A percentile compares a stretch with the other conserved stretches of the same genome.
Conservation (phyloP, 768 basidiomycete species). For the Boletus sensibilis region DNA sequence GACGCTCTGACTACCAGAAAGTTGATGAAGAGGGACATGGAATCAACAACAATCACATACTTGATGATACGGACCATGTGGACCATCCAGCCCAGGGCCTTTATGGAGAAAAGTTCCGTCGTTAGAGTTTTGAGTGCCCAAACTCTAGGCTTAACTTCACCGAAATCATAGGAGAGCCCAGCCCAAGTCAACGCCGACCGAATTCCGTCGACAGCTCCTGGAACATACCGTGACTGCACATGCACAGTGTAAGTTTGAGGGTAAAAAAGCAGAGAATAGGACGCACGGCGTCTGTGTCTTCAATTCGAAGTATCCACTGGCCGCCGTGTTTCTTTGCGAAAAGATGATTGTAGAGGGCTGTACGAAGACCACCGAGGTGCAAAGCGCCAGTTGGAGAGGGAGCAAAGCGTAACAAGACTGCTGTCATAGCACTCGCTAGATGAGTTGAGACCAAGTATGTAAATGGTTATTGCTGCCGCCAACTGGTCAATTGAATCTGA, state of each 20-base stretch:
- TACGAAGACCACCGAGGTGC: conserved; percentile 92
- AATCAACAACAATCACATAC: conserved; percentile 35
- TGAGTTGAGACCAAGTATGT: too few species aligned
- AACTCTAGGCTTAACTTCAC: conserved; percentile 40
- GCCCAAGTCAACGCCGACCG: conserved; percentile 82
- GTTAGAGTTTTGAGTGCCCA: conserved; percentile 1
- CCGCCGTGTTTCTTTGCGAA: conserved; percentile 80
- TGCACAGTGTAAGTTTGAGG: not conserved
- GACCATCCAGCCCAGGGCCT: conserved; percentile 80
- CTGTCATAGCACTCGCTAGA: conserved; percentile 37
- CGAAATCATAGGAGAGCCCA: conserved; percentile 87
- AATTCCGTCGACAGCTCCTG: conserved; percentile 82
- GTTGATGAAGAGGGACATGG: not conserved
- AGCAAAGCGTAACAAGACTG: conserved; percentile 84
- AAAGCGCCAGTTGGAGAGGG: conserved; percentile 95
- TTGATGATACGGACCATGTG: conserved; percentile 85
- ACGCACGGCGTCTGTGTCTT: conserved; percentile 91
- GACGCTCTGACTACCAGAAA: conserved; percentile 73
- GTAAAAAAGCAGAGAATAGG: not conserved
- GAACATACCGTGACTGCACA: conserved; percentile 71
- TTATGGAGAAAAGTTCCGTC: not conserved
- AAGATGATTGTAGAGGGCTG: conserved; percentile 90
- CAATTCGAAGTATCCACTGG: conserved; percentile 88
- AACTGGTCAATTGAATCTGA: too few species aligned
- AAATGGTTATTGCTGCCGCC: not conserved